Evolutionary conservation across 2,329 filamentous ascomycete genomes (phyloP), one percentile per base, ranked within the genome.

Genomic region (Waltergamsia citrina): DNA sequence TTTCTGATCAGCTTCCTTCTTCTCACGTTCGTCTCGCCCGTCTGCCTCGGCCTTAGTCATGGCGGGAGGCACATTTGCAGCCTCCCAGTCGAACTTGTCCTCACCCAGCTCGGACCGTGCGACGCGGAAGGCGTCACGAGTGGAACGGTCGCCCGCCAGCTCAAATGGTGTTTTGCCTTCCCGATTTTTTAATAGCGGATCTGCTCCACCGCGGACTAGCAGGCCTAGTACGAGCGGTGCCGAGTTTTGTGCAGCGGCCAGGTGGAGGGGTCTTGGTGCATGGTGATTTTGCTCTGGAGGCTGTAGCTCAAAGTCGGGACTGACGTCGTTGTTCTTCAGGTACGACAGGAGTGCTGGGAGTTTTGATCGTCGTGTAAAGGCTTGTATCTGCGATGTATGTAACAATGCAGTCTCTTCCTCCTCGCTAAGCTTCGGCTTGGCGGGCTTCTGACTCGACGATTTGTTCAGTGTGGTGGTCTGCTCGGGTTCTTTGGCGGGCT

Each of bases 141-240:
- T 95, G 3, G 79, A 60, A 5, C 87, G 76, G 52, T 96, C 87
- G 27, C 90, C 86, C 1, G 85, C 78, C 2, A 98, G 71, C 36
- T 94, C 86, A 52, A 94, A 96, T 0, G 92, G 60, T 1, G 85
- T 83, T 53, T 83, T 87, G n/a, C 81, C 83, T 41, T 95, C 86
- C 4, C 56, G 64, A 49, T 83, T 94, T 18, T 57, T 55, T 2
- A 79, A 36, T 0, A 77, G 78, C 0, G 92, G 92, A 47, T 94
- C 76, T 2, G 86, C 83, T 2, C 69, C 69, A 4, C 70, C 81
- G 56, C 90, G 87, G 1, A 71, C 65, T 1, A 98, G 67, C 3
- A 98, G 71, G 0, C 86, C 85, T 0, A 71, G 57, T 2, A 95
- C 74, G n/a, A 95, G 66, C 0, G 84, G 76, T 0, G 85, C 70